These are phyloP conservation scores for Metschnikowia koreensis DNA, from an alignment of 805 yeast genomes.

Conservation along the genomic window DNA sequence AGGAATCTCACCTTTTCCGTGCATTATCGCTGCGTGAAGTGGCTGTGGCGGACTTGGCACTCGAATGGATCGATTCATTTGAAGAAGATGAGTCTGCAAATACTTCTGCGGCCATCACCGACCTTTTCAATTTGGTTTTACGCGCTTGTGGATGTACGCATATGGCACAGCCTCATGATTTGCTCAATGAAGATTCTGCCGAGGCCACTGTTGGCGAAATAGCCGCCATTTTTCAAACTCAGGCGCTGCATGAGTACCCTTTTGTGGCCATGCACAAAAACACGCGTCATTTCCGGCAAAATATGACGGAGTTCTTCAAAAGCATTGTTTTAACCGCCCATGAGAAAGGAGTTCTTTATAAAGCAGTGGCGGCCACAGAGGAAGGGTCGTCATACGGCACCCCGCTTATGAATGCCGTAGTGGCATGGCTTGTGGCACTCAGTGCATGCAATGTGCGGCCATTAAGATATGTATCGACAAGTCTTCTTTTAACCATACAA, in stretches of 20 bases:
- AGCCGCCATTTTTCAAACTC: conserved; percentile 58
- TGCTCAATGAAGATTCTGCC: conserved; percentile 65
- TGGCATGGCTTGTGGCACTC: conserved; percentile 75
- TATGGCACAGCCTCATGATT: conserved; percentile 72
- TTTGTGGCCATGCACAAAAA: conserved; percentile 50
- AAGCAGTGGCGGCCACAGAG: conserved; percentile 14
- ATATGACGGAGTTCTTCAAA: conserved; percentile 55
- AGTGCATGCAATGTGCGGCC: conserved; percentile 70
- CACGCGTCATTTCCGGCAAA: conserved; percentile 46
- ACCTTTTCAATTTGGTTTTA: conserved; percentile 65
- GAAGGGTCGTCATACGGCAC: conserved; percentile 28
- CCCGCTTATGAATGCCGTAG: conserved; percentile 50
- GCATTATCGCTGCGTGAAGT: conserved; percentile 32
- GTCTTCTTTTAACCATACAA: conserved; percentile 57
- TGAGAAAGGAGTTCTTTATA: conserved; percentile 61
- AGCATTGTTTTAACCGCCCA: conserved; percentile 51
- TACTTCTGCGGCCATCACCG: conserved; percentile 46
- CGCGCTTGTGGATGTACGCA: conserved; percentile 71
- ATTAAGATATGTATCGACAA: conserved; percentile 65
- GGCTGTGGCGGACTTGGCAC: conserved; percentile 32
- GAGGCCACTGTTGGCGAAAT: conserved; percentile 72
- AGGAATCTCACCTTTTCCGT: conserved; percentile 31
- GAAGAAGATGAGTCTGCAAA: conserved; percentile 20
- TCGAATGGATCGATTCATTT: conserved; percentile 39
- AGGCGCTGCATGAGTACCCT: conserved; percentile 68